These are phyloP conservation scores for Trichothecium roseum DNA, from an alignment of 2,329 filamentous ascomycete genomes.

Conservation along the genomic window DNA sequence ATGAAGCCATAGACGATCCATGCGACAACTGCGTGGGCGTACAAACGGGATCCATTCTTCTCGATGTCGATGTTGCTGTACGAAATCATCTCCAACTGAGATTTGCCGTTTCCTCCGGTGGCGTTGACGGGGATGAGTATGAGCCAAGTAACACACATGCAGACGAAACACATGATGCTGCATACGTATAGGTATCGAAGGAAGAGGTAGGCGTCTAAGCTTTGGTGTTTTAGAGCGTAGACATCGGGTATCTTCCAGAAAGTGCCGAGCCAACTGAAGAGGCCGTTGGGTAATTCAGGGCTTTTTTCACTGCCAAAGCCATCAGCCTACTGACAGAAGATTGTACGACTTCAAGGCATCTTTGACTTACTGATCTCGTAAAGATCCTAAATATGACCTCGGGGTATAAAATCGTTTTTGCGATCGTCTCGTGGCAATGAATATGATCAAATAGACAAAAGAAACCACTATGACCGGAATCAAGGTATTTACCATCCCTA, in stretches of 20 bases:
- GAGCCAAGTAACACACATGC: constrained; percentile 74
- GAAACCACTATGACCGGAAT: constrained; percentile 40
- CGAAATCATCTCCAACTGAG: constrained; percentile 45
- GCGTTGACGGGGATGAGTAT: constrained; percentile 76
- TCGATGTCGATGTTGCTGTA: constrained; percentile 34
- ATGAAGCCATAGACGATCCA: constrained; percentile 83
- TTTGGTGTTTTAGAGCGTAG: constrained; percentile 76
- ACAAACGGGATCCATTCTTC: constrained; percentile 55
- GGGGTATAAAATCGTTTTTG: constrained; percentile 45
- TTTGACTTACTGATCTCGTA: constrained; percentile 39
- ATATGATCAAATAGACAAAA: constrained; percentile 37
- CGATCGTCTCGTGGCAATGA: constrained; percentile 36
- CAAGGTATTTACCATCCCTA: constrained; percentile 37
- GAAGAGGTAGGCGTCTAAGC: constrained; percentile 81
- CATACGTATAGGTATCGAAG: constrained; percentile 74
- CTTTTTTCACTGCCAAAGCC: constrained; percentile 51
- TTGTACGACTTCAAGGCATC: too few species aligned
- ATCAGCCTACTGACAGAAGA: too few species aligned
- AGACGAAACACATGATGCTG: constrained; percentile 69
- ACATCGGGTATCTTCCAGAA: constrained; percentile 60
- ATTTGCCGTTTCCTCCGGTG: constrained; percentile 57
- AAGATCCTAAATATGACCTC: constrained; percentile 36
- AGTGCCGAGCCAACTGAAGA: constrained; percentile 50
- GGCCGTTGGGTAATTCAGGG: constrained; percentile 42
- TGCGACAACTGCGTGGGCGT: constrained; percentile 69